phyloP scores from a whole-genome alignment of 495 filamentous ascomycete genomes.

The Trichocladium antarcticum region DNA sequence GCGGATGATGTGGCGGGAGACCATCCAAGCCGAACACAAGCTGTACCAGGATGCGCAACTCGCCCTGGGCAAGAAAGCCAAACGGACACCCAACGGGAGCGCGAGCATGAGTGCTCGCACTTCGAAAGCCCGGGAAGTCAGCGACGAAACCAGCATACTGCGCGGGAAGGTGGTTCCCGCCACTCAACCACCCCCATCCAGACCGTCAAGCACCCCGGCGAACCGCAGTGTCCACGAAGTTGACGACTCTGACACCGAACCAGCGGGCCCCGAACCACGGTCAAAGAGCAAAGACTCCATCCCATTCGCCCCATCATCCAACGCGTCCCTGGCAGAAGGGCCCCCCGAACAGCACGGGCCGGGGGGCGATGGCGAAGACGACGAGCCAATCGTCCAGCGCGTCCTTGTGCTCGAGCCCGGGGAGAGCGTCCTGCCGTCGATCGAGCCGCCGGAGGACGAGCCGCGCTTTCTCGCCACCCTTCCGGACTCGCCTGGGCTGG shows the following conservation, averaged over 20 bases:
- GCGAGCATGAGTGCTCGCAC: not conserved
- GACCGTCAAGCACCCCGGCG: not conserved
- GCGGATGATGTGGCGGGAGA: constrained; percentile 28
- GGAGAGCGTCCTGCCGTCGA: not conserved
- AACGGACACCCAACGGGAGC: constrained; percentile 11
- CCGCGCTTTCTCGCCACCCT: not conserved
- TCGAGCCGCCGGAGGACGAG: not conserved
- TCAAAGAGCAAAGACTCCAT: not conserved
- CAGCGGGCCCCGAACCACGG: not conserved
- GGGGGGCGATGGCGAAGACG: too few species aligned
- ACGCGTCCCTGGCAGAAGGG: too few species aligned
- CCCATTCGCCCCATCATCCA: too few species aligned
- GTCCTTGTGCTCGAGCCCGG: not conserved
- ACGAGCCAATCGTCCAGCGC: not conserved
- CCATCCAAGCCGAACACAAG: constrained; percentile 29
- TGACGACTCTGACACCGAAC: not conserved
- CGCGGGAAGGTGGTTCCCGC: not conserved
- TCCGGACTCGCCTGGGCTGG: not conserved
- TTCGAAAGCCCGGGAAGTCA: not conserved
- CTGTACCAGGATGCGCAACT: constrained; percentile 23
- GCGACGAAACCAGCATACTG: not conserved
- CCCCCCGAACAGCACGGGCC: too few species aligned
- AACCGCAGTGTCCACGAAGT: not conserved
- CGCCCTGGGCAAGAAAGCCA: constrained; percentile 9
- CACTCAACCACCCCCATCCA: not conserved